Conservation (phyloP, 108 stramenopile genomes). For the Nitzschia sp. region DNA sequence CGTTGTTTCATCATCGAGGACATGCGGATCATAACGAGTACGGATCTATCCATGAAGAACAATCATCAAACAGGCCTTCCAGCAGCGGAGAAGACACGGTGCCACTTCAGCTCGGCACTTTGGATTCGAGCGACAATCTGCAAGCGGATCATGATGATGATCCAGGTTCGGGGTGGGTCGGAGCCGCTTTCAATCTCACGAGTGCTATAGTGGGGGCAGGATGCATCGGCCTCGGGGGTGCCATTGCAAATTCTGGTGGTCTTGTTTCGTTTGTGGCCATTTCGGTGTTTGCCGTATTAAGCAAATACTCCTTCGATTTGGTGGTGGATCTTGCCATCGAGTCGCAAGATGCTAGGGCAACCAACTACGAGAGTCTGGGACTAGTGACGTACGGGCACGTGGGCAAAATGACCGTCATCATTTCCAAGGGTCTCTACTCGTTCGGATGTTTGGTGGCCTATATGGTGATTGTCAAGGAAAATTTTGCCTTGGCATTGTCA, state of each 20-base stretch:
- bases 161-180: slow-evolving; percentile 7
- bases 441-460: slow-evolving; percentile 63
- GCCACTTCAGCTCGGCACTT: not conserved
- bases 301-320: slow-evolving; percentile 57
- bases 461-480: slow-evolving; percentile 51
- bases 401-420: slow-evolving; percentile 47
- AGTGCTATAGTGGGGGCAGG: slow-evolving; percentile 68
- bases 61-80: not conserved
- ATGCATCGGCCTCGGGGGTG: slow-evolving; percentile 63
- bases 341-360: not conserved
- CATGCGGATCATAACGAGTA: too few species aligned
- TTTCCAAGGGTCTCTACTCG: slow-evolving; percentile 51
- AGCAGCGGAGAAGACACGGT: too few species aligned
- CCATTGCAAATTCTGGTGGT: slow-evolving; percentile 55
- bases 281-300: slow-evolving; percentile 45
- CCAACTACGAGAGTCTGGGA: slow-evolving; percentile 54
- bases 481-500: slow-evolving; percentile 45
- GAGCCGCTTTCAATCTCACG: slow-evolving; percentile 53
- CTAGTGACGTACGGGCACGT: slow-evolving; percentile 42
- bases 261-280: slow-evolving; percentile 41
- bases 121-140: slow-evolving; percentile 6
- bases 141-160: not conserved
- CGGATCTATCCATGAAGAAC: not conserved
- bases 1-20: slow-evolving; percentile 1
- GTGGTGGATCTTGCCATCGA: slow-evolving; percentile 39